These are phyloP conservation scores for Melastoma candidum DNA, from an alignment of 441 rosid species.

Conservation along the genomic window DNA sequence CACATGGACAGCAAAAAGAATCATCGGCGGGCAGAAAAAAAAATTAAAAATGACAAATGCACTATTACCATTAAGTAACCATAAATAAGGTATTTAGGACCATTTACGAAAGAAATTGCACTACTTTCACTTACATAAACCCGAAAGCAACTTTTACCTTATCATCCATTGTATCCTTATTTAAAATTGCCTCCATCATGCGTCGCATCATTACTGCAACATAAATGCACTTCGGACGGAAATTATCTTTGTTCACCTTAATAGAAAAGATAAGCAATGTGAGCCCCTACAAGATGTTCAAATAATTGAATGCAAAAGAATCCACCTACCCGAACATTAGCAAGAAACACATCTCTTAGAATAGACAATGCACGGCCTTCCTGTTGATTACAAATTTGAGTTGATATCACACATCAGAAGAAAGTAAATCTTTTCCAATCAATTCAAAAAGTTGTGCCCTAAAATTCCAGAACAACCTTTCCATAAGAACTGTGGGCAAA, in stretches of 20 bases:
- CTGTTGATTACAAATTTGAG: conserved; percentile 27
- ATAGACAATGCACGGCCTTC: conserved; percentile 55
- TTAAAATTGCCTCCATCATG: conserved; percentile 88
- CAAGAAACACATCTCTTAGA: conserved; percentile 78
- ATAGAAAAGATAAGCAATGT: conserved; percentile 14
- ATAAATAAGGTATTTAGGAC: too few species aligned
- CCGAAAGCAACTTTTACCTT: conserved; percentile 41
- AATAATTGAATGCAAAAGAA: conserved; percentile 6
- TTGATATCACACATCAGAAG: conserved; percentile 4
- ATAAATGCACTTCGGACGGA: conserved; percentile 85
- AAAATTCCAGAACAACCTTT: conserved; percentile 31
- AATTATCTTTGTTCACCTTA: conserved; percentile 59
- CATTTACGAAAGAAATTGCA: too few species aligned
- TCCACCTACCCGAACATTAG: conserved; percentile 73
- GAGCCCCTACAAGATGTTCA: conserved; percentile 8
- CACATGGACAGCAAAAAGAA: too few species aligned
- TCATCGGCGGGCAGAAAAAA: background rate
- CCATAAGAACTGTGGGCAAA: conserved; percentile 24
- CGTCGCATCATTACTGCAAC: conserved; percentile 96
- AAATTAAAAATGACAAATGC: background rate
- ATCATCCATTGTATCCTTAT: conserved; percentile 98
- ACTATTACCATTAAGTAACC: too few species aligned
- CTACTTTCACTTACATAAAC: too few species aligned
- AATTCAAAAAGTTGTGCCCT: conserved; percentile 4
- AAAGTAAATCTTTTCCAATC: conserved; percentile 1